phyloP scores from a whole-genome alignment of 257 asterid species.

The Leptodermis oblonga region DNA sequence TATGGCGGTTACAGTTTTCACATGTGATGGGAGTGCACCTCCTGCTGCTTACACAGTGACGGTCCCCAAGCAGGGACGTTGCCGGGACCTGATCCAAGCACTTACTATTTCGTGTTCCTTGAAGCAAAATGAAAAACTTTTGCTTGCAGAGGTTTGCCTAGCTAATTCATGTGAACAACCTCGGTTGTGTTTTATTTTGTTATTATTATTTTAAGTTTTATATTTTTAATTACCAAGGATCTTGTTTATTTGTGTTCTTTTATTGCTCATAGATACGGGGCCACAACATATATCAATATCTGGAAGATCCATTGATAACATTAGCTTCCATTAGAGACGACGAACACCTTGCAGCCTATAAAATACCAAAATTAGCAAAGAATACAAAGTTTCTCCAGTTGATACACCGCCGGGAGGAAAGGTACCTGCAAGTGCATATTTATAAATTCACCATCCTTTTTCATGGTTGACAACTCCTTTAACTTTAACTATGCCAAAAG shows the following conservation, averaged over 20 bases:
- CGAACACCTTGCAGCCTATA: constrained; percentile 92
- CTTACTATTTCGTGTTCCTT: constrained; percentile 74
- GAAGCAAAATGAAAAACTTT: constrained; percentile 78
- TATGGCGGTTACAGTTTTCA: constrained; percentile 90
- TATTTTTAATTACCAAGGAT: constrained; percentile 2
- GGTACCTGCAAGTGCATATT: constrained; percentile 50
- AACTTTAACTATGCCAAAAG: not conserved
- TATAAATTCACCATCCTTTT: not conserved
- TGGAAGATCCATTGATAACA: constrained; percentile 86
- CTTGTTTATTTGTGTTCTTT: constrained; percentile 4
- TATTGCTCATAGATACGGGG: constrained; percentile 70
- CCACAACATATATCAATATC: constrained; percentile 75
- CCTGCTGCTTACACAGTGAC: constrained; percentile 83
- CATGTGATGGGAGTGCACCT: constrained; percentile 92
- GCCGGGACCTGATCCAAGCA: constrained; percentile 88
- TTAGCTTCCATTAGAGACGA: constrained; percentile 84
- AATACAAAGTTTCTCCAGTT: constrained; percentile 85
- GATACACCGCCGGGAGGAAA: constrained; percentile 93
- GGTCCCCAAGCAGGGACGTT: constrained; percentile 94
- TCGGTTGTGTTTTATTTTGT: not conserved
- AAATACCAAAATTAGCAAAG: constrained; percentile 68
- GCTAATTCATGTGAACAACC: constrained; percentile 6
- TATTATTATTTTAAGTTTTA: not conserved
- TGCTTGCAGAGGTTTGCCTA: constrained; percentile 87
- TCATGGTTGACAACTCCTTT: constrained; percentile 4